Base-by-base conservation (phyloP, 768 basidiomycete species). In the Lactarius trivialis region DNA sequence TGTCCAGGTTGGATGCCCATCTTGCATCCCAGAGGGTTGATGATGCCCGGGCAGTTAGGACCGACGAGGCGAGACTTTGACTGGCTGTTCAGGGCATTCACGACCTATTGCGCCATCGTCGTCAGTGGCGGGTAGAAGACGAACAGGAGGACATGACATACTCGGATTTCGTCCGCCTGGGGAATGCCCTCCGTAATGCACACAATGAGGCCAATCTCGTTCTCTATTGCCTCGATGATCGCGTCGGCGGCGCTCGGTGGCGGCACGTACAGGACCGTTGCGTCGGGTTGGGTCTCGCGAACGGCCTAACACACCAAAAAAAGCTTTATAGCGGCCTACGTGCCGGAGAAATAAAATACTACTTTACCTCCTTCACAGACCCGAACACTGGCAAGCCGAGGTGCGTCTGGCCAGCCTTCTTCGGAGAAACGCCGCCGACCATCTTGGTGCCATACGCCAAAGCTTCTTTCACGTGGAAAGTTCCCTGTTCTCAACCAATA, bases 121-220 rank as follows among this genome's bases (percentile, higher is more conserved):
- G 41, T 59, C 21, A 48, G 11, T n/a, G n/a, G n/a, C n/a, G n/a
- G n/a, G n/a, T n/a, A n/a, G n/a, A 30, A 24, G 8, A 17, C 41
- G 8, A 9, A 30, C 9, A 39, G 24, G 6, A 11, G 9, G 43
- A 37, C 48, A 43, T 17, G 19, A 76, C 82, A 55, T 50, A 91
- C 92, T 74, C 82, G 84, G 73, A 99, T 93, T 79, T 99, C 96
- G 73, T 99, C 97, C 9, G 87, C 81, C 73, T 99, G 97, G 17
- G 97, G 97, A 69, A 99, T 99, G 45, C 97, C 97, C 76, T 99
- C 97, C 14, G 97, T 99, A 69, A 99, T 91, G 73, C 94, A 95
- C 52, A 99, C 97, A 78, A 99, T 99, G 63, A 99, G 78, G 19
- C 88, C 86, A 79, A 99, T 95, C 76, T 99, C 97, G 69, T 91